Evolutionary conservation across 2,329 filamentous ascomycete genomes (phyloP).

Genomic region (Cercospora nicotianae): DNA sequence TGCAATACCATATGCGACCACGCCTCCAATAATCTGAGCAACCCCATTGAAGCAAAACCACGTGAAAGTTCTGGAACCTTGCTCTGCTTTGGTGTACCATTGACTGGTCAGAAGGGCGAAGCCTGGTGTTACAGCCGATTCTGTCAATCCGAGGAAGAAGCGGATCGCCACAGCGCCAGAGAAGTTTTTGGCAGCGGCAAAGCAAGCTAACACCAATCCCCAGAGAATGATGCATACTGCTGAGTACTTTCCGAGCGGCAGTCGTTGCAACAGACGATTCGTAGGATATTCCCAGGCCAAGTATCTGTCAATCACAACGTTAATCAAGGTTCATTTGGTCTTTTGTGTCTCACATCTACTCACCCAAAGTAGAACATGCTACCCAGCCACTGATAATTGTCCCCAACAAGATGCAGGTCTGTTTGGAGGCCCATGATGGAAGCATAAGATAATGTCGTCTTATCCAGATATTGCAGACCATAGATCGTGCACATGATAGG

Average conservation of each 20-base stretch:
- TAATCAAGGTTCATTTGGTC: not conserved
- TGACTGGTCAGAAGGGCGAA: conserved; percentile 68
- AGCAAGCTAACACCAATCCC: conserved; percentile 61
- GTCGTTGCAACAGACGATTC: conserved; percentile 61
- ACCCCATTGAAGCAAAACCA: conserved; percentile 70
- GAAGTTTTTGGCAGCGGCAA: conserved; percentile 63
- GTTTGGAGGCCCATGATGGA: conserved; percentile 52
- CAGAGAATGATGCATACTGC: conserved; percentile 64
- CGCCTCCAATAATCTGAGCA: conserved; percentile 63
- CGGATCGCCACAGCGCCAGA: conserved; percentile 63
- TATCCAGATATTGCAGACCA: conserved; percentile 62
- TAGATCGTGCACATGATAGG: conserved; percentile 59
- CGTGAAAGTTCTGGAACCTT: conserved; percentile 61
- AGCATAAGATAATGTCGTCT: conserved; percentile 56
- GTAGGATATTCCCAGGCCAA: conserved; percentile 65
- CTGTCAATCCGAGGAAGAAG: conserved; percentile 68
- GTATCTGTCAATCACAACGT: conserved; percentile 35
- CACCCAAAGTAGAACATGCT: conserved; percentile 54
- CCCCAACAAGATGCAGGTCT: conserved; percentile 49
- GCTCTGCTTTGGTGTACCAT: conserved; percentile 72
- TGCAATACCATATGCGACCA: conserved; percentile 64
- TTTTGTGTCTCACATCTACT: not conserved
- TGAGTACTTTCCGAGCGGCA: conserved; percentile 67
- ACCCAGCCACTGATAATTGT: conserved; percentile 54
- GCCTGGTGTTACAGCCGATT: conserved; percentile 67